Evolutionary conservation across 1,284 basidiomycete species (phyloP).

Genomic region (Boletus holoroseus): DNA sequence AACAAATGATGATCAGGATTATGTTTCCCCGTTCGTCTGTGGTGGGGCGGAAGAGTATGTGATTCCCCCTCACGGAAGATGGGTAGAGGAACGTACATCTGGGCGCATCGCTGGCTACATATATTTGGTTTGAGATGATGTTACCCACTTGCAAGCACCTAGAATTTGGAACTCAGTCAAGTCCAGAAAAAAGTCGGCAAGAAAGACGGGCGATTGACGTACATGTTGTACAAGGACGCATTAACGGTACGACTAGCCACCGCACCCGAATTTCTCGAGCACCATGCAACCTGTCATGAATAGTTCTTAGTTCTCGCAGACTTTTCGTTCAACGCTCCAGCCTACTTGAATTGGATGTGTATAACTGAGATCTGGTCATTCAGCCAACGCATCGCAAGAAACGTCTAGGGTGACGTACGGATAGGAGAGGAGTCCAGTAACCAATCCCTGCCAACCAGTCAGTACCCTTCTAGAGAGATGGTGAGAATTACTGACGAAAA

Average conservation of each 20-base stretch:
- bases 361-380: slow-evolving; percentile 9
- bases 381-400: slow-evolving; percentile 7
- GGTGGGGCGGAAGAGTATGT: neutral
- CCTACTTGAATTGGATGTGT: slow-evolving; percentile 37
- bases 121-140: slow-evolving; percentile 44
- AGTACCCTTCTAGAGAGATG: neutral
- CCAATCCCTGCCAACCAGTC: slow-evolving; percentile 7
- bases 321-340: neutral
- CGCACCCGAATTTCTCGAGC: slow-evolving; percentile 51
- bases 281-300: slow-evolving; percentile 46
- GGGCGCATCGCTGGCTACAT: slow-evolving; percentile 44
- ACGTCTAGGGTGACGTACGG: neutral
- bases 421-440: slow-evolving; percentile 17
- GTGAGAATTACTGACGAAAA: neutral
- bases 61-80: neutral
- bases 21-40: slow-evolving; percentile 48
- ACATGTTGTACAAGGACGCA: slow-evolving; percentile 54
- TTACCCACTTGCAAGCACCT: slow-evolving; percentile 44
- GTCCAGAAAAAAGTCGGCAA: neutral
- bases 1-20: slow-evolving; percentile 41
- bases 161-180: neutral
- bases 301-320: neutral
- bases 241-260: slow-evolving; percentile 53
- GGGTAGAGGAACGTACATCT: slow-evolving; percentile 32
- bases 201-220: neutral